Evolutionary conservation across 495 filamentous ascomycete genomes (phyloP).

Genomic region (Aspergillus mulundensis): DNA sequence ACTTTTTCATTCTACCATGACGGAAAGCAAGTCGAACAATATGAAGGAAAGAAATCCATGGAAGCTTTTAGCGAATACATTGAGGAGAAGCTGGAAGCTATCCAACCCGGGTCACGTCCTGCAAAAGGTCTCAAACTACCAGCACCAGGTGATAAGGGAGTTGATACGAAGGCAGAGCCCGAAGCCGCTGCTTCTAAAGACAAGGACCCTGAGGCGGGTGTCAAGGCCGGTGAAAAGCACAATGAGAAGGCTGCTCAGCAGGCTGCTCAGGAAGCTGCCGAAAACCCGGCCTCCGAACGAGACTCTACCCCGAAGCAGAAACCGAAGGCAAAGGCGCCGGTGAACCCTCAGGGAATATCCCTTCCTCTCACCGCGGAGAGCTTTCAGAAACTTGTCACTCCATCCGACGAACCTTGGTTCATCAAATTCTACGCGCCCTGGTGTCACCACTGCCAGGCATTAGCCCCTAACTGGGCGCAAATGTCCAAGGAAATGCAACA

Average conservation of each 20-base stretch:
- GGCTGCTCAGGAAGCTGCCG: conserved; percentile 27
- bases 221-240: conserved; percentile 43
- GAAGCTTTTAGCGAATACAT: conserved; percentile 59
- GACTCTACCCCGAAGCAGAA: conserved; percentile 25
- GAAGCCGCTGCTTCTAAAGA: conserved; percentile 46
- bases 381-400: conserved; percentile 82
- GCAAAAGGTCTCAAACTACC: conserved; percentile 57
- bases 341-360: conserved; percentile 72
- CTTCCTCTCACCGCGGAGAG: conserved; percentile 73
- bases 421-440: conserved; percentile 98
- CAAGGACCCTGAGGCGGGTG: conserved; percentile 43
- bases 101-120: conserved; percentile 74
- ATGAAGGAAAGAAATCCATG: conserved; percentile 59
- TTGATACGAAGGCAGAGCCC: conserved; percentile 46
- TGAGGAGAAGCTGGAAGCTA: conserved; percentile 72
- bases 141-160: conserved; percentile 48
- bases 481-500: conserved; percentile 87
- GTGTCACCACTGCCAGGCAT: conserved; percentile 91
- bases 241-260: conserved; percentile 38
- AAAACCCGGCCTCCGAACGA: conserved; percentile 29
- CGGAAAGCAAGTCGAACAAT: conserved; percentile 60
- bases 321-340: conserved; percentile 43
- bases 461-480: conserved; percentile 85
- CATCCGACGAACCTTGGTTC: conserved; percentile 90
- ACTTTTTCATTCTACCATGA: conserved; percentile 79